Conservation (phyloP, 179 eudicot species). For the Patellifolia procumbens region DNA sequence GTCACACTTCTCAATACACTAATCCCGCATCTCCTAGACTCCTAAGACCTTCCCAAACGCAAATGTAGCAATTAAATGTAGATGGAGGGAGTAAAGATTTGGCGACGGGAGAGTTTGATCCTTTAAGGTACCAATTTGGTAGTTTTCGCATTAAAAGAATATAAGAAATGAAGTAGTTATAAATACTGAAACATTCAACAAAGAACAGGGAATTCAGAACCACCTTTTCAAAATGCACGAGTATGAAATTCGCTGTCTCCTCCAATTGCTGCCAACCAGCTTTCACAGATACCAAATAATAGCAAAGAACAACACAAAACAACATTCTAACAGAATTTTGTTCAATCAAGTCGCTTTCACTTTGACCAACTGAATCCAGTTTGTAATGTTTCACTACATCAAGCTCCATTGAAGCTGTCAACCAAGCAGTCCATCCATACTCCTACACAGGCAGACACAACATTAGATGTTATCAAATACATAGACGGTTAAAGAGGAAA, state of each 20-base stretch:
- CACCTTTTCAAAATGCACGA: conserved; percentile 73
- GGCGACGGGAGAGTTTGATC: not conserved
- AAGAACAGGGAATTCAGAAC: conserved; percentile 21
- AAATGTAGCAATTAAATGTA: too few species aligned
- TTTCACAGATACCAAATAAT: conserved; percentile 67
- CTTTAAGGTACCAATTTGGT: not conserved
- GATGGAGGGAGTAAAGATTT: too few species aligned
- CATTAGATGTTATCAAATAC: conserved; percentile 6
- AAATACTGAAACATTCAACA: not conserved
- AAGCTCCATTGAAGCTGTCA: conserved; percentile 69
- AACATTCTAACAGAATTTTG: conserved; percentile 61
- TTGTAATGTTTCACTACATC: conserved; percentile 72
- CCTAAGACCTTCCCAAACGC: too few species aligned
- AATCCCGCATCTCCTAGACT: too few species aligned
- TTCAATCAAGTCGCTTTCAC: conserved; percentile 57
- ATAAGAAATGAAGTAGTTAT: not conserved
- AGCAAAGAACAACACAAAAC: conserved; percentile 73
- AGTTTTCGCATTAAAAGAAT: too few species aligned
- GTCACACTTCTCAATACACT: too few species aligned
- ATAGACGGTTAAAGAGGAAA: conserved; percentile 9
- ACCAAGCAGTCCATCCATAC: conserved; percentile 95
- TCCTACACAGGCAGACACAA: conserved; percentile 47
- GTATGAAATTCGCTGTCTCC: conserved; percentile 88
- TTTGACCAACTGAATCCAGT: conserved; percentile 39
- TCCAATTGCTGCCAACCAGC: conserved; percentile 98